Evolutionary conservation across 164 flowering plant species (phyloP), one percentile per base, ranked within the genome.

Genomic region (Vitis rotundifolia): DNA sequence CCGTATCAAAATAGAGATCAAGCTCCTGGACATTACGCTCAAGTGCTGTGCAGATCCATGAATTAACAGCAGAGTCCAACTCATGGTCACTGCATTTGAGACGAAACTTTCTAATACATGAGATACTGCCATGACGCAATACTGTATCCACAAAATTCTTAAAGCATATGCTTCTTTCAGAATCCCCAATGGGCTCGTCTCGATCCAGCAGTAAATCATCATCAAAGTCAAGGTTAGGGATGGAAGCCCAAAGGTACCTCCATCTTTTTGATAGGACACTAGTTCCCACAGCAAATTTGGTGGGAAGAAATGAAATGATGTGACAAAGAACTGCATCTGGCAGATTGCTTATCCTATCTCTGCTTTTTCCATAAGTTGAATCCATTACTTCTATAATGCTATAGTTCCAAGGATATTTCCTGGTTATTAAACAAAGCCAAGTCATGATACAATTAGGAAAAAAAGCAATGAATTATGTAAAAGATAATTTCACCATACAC

Each of bases 301-400:
- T 61, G 3, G 63, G 63, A 31, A 62, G 50, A n/a, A 62, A 62
- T 14, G 63, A 61, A 9, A 62, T 22, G 12, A 48, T 62, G 65
- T 62, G 51, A 22, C 51, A 15, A 61, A 61, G 47, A 31, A 31
- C n/a, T 7, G 11, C 49, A 13, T 61, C n/a, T 13, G 63, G 63
- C 14, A 61, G 37, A 6, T 9, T 61, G 63, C 49, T 61, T 10
- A 37, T 61, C 47, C 63, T 61, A 14, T 61, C 63, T 29, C 44
- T 37, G 44, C 44, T 37, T 37, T 37, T 37, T 37, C 44, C 6
- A 6, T 6, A 37, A 37, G 44, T 37, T 37, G 44, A 37, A 37
- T 37, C 44, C 44, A 37, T 37, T 37, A 6, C 44, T 37, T 3
- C 44, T 37, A 37, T 37, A 37, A 22, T 2, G 26, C 44, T 37